These are phyloP conservation scores for Escallonia herrerae DNA, from an alignment of 129 eudicot species.

Conservation along the genomic window DNA sequence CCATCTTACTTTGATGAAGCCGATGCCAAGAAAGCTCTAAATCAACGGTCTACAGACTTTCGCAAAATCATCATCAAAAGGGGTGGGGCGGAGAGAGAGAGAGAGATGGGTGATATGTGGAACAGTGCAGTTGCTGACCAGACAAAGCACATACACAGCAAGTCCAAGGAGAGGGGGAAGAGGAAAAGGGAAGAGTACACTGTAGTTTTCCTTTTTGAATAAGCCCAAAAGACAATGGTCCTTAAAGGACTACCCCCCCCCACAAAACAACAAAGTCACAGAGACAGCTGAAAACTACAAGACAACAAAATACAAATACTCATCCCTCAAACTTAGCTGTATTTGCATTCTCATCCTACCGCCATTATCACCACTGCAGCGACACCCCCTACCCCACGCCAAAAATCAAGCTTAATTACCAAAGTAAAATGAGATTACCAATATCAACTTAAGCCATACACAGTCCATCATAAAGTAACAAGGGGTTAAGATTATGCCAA, in stretches of 20 bases:
- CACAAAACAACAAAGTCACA: constrained; percentile 12
- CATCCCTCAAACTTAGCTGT: constrained; percentile 19
- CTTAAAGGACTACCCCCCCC: constrained; percentile 24
- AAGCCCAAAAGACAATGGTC: constrained; percentile 35
- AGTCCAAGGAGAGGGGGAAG: constrained; percentile 30
- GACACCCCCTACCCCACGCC: constrained; percentile 25
- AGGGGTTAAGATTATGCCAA: too few species aligned
- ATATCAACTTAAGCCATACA: too few species aligned
- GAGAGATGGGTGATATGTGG: constrained; percentile 28
- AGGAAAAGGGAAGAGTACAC: constrained; percentile 29
- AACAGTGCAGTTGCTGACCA: constrained; percentile 83
- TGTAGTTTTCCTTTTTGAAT: constrained; percentile 17
- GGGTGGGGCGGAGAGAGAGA: constrained; percentile 34
- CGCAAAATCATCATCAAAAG: constrained; percentile 37
- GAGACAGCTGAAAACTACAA: constrained; percentile 48
- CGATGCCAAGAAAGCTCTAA: constrained; percentile 31
- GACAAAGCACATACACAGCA: constrained; percentile 61
- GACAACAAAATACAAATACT: constrained; percentile 26
- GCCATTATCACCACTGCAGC: constrained; percentile 23
- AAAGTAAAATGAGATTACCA: not conserved
- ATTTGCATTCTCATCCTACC: constrained; percentile 14
- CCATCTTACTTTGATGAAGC: constrained; percentile 36
- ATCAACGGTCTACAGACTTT: constrained; percentile 41
- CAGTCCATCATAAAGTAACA: too few species aligned
- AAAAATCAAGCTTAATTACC: not conserved